Evolutionary conservation across 345 rosid genomes (phyloP).

Genomic region (Murraya paniculata): DNA sequence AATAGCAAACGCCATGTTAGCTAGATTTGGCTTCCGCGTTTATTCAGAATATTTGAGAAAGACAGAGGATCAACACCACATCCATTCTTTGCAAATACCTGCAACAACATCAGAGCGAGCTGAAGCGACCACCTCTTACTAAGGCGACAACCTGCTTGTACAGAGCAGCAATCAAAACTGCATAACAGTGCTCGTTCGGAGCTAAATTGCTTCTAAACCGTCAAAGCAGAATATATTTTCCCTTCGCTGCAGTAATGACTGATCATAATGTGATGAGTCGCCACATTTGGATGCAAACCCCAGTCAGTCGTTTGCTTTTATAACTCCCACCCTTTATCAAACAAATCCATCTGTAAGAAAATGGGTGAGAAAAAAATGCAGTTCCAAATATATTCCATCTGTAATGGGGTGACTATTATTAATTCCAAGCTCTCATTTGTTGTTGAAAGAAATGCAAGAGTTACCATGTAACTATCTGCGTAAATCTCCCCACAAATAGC

Average conservation of each 20-base stretch:
- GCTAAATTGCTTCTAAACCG: slow-evolving; percentile 37
- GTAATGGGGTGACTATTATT: too few relatives aligned
- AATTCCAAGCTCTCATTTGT: too few relatives aligned
- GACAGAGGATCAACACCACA: slow-evolving; percentile 32
- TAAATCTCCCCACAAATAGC: too few relatives aligned
- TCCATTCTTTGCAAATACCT: slow-evolving; percentile 43
- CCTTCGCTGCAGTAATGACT: slow-evolving; percentile 55
- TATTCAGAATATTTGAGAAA: slow-evolving; percentile 20
- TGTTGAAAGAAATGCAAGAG: too few relatives aligned
- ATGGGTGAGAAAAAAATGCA: too few relatives aligned
- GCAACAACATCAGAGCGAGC: slow-evolving; percentile 41
- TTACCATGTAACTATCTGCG: too few relatives aligned
- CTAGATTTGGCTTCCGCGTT: slow-evolving; percentile 28
- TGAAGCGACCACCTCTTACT: slow-evolving; percentile 43
- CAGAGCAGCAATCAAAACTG: slow-evolving; percentile 49
- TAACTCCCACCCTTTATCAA: slow-evolving; percentile 41
- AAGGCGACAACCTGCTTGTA: slow-evolving; percentile 48
- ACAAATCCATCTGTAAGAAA: slow-evolving; percentile 31
- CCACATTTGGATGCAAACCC: slow-evolving; percentile 38
- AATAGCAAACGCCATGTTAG: slow-evolving; percentile 44
- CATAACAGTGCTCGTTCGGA: slow-evolving; percentile 49
- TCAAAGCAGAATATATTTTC: slow-evolving; percentile 45
- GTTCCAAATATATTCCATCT: too few relatives aligned
- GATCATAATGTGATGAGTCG: slow-evolving; percentile 52
- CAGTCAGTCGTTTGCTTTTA: slow-evolving; percentile 37